Evolutionary conservation across 2,329 filamentous ascomycete genomes (phyloP), one percentile per base, ranked within the genome.

Genomic region (Stemphylium vesicarium): DNA sequence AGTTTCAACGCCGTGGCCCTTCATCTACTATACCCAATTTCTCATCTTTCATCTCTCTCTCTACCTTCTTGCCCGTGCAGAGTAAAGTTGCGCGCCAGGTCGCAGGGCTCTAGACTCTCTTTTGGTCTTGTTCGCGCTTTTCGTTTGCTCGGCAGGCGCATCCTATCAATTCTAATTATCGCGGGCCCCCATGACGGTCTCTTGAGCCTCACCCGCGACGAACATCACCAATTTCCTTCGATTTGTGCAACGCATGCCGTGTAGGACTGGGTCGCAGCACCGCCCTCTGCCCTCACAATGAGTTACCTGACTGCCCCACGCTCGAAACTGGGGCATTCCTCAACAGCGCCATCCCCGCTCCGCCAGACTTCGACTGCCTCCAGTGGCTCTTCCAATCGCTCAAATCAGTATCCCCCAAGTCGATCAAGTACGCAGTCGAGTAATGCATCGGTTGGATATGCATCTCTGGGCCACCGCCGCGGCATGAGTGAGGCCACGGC

Each of bases 371-470:
- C 89, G 4, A 91, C 84, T 54, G 85, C 88, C 9, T 90, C 89
- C 6, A 86, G 85, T n/a, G 84, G 84, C 49, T 92, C 89, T 3
- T 90, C 88, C 3, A 84, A 81, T 51, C 89, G 87, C 72, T 90
- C 88, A 1, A 80, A 78, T 36, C 70, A 74, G 12, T 81, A 79
- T 59, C 84, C 87, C 38, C 79, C 83, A 49, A 88, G 85, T 68
- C 78, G 82, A 49, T 85, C 86, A 35, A 91, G 88, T 73, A 89
- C 89, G 42, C 80, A 88, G 62, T 91, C 89, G 15, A 94, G 91
- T 29, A 83, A 86, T 60, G 83, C 83, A n/a, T 91, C 90, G 31
- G 86, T 85, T 72, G 80, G 80, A 40, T 59, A 59, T 26, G 72
- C 70, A 26, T 70, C 74, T 47, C 64, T 73, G 44, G 81, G 82